These are phyloP conservation scores for Chaetomium cochliodes DNA, from an alignment of 495 filamentous ascomycete species.

Conservation along the genomic window DNA sequence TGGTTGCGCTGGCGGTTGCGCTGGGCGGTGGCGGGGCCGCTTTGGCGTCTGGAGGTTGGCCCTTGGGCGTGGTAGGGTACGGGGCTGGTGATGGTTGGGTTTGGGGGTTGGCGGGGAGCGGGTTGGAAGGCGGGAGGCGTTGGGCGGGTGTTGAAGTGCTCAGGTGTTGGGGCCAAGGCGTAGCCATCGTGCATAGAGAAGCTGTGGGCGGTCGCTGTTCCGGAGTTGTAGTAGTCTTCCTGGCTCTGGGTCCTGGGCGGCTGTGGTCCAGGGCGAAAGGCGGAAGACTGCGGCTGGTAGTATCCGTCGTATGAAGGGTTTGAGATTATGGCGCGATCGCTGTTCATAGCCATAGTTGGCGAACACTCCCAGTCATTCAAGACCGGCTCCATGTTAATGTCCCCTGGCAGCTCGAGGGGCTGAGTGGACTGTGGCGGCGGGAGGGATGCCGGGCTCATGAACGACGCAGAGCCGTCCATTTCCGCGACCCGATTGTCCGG, in stretches of 20 bases:
- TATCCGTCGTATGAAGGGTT: neutral
- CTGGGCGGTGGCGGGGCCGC: too few relatives aligned
- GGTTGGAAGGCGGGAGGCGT: too few relatives aligned
- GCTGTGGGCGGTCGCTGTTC: neutral
- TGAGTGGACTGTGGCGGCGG: neutral
- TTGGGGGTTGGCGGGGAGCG: too few relatives aligned
- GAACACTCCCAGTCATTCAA: neutral
- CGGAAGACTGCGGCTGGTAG: neutral
- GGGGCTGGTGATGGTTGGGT: too few relatives aligned
- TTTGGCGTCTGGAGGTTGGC: too few relatives aligned
- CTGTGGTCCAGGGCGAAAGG: neutral
- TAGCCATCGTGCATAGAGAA: neutral
- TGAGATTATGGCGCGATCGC: neutral
- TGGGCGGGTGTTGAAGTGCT: neutral
- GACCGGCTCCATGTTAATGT: neutral
- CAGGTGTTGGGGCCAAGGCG: too few relatives aligned
- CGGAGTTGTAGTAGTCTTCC: slow-evolving; percentile 10
- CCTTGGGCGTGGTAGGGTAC: too few relatives aligned
- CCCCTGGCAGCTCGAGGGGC: neutral
- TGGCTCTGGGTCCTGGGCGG: neutral
- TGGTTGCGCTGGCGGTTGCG: neutral
- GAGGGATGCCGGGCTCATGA: neutral
- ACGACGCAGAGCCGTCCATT: neutral
- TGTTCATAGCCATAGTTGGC: neutral
- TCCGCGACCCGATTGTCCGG: neutral